Percentiles rank a stretch among this genome's conserved stretches.
Evolutionary conservation across 2,329 filamentous ascomycete genomes (phyloP).

Genomic region (Fusarium humuli): DNA sequence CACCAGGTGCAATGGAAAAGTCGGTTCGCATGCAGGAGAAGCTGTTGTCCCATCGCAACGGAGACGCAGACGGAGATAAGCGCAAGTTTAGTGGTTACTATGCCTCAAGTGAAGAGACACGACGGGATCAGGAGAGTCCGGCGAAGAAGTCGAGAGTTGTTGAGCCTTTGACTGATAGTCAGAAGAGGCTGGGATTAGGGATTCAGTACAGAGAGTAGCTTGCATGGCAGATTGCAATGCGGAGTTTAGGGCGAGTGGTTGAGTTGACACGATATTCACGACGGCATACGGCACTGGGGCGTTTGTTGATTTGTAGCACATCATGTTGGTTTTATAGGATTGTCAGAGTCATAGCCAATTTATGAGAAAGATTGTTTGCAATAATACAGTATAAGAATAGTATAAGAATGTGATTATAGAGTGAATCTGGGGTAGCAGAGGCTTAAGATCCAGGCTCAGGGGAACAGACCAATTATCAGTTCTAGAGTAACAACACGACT

Average conservation of each 20-base stretch:
- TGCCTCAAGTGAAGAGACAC: slow-evolving; percentile 47
- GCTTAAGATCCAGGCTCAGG: accelerated
- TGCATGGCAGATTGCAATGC: background rate
- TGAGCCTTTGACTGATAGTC: slow-evolving; percentile 53
- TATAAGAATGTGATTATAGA: background rate
- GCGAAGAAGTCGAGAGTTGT: slow-evolving; percentile 64
- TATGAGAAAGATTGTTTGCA: background rate
- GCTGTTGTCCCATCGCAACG: slow-evolving; percentile 60
- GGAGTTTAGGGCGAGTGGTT: slow-evolving; percentile 22
- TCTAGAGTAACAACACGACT: background rate
- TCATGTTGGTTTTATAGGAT: background rate
- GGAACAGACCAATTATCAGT: background rate
- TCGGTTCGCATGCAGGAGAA: slow-evolving; percentile 64
- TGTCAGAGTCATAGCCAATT: background rate
- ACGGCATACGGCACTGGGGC: slow-evolving; percentile 29
- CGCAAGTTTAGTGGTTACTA: slow-evolving; percentile 60
- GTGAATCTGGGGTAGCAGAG: background rate
- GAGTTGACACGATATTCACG: slow-evolving; percentile 21
- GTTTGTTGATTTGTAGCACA: slow-evolving; percentile 11
- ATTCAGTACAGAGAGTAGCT: slow-evolving; percentile 59
- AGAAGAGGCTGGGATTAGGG: slow-evolving; percentile 61
- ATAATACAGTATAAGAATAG: too few relatives aligned
- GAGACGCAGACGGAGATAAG: slow-evolving; percentile 59
- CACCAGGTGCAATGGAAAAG: slow-evolving; percentile 58
- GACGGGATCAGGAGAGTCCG: slow-evolving; percentile 58